phyloP scores from a whole-genome alignment of 176 grass and related monocot species.

The Oryza coarctata region DNA sequence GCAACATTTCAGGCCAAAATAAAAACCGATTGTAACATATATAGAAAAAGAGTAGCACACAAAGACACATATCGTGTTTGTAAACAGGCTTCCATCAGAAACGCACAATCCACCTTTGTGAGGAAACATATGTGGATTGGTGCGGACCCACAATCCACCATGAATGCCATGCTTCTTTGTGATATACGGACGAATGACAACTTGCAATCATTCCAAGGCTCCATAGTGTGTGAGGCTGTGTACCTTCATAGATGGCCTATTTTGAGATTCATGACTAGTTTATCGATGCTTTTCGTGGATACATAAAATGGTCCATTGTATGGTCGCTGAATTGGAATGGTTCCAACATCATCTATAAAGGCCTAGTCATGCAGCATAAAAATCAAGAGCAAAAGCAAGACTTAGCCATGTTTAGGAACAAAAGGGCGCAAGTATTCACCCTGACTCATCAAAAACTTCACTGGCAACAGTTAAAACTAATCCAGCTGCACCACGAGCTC shows the following conservation, averaged over 20 bases:
- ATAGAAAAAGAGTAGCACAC: no score
- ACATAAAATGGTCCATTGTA: conserved; percentile 97
- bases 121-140: no score
- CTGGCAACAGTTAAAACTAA: conserved; percentile 89
- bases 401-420: neutral
- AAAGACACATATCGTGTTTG: no score
- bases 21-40: no score
- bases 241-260: conserved; percentile 74
- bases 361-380: conserved; percentile 57
- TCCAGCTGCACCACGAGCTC: conserved; percentile 77
- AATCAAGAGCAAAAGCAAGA: conserved; percentile 27
- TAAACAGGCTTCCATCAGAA: no score
- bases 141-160: no score
- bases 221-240: no score
- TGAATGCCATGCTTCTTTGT: no score
- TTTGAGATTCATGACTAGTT: conserved; percentile 81
- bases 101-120: no score
- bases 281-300: conserved; percentile 79
- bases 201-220: no score
- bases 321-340: conserved; percentile 76
- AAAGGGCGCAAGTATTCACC: conserved; percentile 63
- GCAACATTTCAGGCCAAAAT: no score
- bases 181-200: no score
- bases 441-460: conserved; percentile 98
- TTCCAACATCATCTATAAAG: conserved; percentile 95